phyloP scores from a whole-genome alignment of 495 filamentous ascomycete genomes.

The Durotheca rogersii region DNA sequence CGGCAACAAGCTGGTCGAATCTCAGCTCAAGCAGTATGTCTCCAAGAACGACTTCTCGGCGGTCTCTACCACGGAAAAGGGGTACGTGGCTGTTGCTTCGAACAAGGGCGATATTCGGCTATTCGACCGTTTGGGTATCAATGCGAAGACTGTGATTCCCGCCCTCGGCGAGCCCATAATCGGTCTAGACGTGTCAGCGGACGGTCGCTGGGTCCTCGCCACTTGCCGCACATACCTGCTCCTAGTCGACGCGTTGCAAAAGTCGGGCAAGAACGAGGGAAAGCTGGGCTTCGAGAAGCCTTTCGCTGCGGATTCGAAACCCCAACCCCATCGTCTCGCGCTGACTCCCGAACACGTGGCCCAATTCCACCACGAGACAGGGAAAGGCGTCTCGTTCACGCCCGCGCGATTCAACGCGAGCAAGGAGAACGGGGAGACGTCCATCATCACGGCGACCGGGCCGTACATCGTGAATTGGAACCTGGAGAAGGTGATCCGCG shows the following conservation, averaged over 20 bases:
- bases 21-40: conserved; percentile 89
- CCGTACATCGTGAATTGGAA: conserved; percentile 98
- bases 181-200: conserved; percentile 89
- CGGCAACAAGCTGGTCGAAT: conserved; percentile 90
- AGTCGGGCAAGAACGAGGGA: conserved; percentile 92
- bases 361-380: conserved; percentile 95
- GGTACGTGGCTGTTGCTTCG: conserved; percentile 92
- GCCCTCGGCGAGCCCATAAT: conserved; percentile 94
- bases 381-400: conserved; percentile 81
- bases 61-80: conserved; percentile 89
- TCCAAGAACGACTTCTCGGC: conserved; percentile 97
- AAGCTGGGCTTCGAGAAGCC: conserved; percentile 96
- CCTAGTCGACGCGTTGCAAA: conserved; percentile 87
- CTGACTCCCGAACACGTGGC: conserved; percentile 88
- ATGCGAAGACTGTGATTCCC: conserved; percentile 95
- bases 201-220: conserved; percentile 92
- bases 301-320: conserved; percentile 89
- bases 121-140: conserved; percentile 94
- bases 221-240: conserved; percentile 95
- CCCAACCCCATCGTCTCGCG: conserved; percentile 86
- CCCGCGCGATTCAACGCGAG: conserved; percentile 93
- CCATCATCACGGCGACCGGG: conserved; percentile 95
- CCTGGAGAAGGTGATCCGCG: conserved; percentile 78
- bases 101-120: conserved; percentile 97
- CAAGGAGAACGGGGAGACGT: conserved; percentile 73